Base-by-base conservation (phyloP, 1,284 basidiomycete genomes). In the Moesziomyces sp. region DNA sequence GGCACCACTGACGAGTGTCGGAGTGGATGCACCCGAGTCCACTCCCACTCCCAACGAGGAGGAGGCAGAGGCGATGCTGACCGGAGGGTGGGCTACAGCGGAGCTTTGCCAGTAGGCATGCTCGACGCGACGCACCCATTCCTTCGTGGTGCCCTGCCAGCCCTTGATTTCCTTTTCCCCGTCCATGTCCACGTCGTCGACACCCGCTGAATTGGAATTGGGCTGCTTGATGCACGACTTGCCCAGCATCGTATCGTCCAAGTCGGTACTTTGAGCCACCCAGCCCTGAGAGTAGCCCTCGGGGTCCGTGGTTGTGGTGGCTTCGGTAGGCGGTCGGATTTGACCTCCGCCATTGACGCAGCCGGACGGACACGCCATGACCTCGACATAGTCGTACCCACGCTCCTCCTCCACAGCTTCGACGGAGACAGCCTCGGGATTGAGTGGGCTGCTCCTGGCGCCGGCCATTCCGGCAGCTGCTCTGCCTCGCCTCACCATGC, bases 311-410 rank as follows among this genome's bases (percentile, higher is more conserved):
- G 5, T 18, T 5, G 40, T 60, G 45, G 5, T 18, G 5, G 49
- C 11, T 19, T 53, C 62, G 18, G 67, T 59, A 1, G 80, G 80
- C 40, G 82, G 82, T 4, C 82, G 75, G 18, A 84, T 73, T 86
- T 99, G 97, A 2, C 97, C 97, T 26, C 97, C 96, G 3, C 97
- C 96, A 81, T 98, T 98, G 50, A 97, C 93, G 83, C 97, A 99
- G 7, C 97, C 97, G 0, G 92, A 90, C 0, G 97, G 97, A 86
- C 97, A 99, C 23, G 97, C 97, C 97, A 99, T 99, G 66, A 99
- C 94, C 82, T 99, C 97, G 50, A 99, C 91, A 84, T 96, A 99
- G 85, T 99, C 96, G 84, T 96, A 92, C 35, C 89, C 86, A 87
- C 54, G 89, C 88, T 65, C 88, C 87, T 49, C 81, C 74, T 82